Base-by-base conservation (phyloP, 2,329 filamentous ascomycete genomes). In the Hymenoscyphus occultus region DNA sequence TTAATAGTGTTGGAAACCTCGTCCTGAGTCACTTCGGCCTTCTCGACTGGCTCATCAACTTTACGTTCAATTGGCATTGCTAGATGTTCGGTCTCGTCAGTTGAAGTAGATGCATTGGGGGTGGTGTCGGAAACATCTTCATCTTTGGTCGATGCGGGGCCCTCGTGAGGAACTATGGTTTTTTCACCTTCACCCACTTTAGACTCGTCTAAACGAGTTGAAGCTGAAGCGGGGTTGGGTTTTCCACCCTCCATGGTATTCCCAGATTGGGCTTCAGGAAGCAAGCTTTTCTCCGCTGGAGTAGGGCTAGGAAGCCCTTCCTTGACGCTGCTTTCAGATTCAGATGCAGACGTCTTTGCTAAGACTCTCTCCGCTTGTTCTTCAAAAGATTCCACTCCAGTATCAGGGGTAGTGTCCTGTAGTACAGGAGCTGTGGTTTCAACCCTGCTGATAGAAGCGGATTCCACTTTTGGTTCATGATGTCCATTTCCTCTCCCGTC, bases 391-490 rank as follows among this genome's bases (percentile, higher is more conserved):
- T 64, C 63, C n/a, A 35, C 39, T 39, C 35, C 32, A 28, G 60
- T 9, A 2, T 7, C 28, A 12, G 54, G 35, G 19, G 9, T 51
- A 4, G 45, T 22, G 2, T 45, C 45, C 19, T 60, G 45, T 2
- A 45, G 35, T 16, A 10, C 39, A 16, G 59, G 45, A 16, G 13
- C 57, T 12, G 14, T 14, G 3, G 58, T 39, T 14, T 62, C 42
- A 16, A 7, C 39, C n/a, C 9, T 40, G n/a, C 22, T 16, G 3
- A 16, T 19, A 19, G 28, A 9, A n/a, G 39, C 13, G 3, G 56
- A n/a, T 31, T 62, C 60, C 39, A 62, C 57, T 5, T n/a, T n/a
- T 2, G 62, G 56, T 10, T 56, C 22, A 16, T 39, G 4, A 31
- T 39, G 16, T 51, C 45, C 10, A 13, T 32, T 56, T 22, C 31